phyloP scores from a whole-genome alignment of 2,329 filamentous ascomycete genomes.

The Ploettnerulaceae sp. region DNA sequence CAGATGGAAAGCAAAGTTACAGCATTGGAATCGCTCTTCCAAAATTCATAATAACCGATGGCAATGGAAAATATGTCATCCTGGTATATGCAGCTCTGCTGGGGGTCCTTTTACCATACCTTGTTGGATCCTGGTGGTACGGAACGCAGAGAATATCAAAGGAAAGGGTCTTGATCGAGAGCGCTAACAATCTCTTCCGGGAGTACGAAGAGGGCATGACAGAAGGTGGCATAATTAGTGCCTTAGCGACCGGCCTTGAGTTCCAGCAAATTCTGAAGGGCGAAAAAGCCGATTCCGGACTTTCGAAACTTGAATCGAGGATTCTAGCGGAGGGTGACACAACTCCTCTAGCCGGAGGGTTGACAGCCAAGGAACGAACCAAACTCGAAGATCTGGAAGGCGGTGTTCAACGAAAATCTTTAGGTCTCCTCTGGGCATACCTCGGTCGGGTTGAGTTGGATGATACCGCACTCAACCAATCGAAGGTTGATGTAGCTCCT shows the following conservation, averaged over 20 bases:
- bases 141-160: constrained; percentile 89
- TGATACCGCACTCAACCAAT: constrained; percentile 69
- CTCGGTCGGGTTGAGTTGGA: constrained; percentile 82
- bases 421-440: constrained; percentile 93
- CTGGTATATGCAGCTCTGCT: constrained; percentile 84
- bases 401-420: constrained; percentile 73
- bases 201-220: constrained; percentile 85
- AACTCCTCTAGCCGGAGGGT: constrained; percentile 48
- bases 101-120: constrained; percentile 84
- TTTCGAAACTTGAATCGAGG: constrained; percentile 78
- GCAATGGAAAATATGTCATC: constrained; percentile 92
- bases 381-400: constrained; percentile 77
- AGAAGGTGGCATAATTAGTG: constrained; percentile 72
- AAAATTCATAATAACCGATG: constrained; percentile 86
- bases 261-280: constrained; percentile 73
- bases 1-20: constrained; percentile 96
- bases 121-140: constrained; percentile 98
- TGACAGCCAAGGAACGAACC: constrained; percentile 69
- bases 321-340: constrained; percentile 59
- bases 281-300: constrained; percentile 71
- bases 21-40: constrained; percentile 96
- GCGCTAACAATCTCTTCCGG: constrained; percentile 88
- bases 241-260: constrained; percentile 81
- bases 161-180: constrained; percentile 88
- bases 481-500: constrained; percentile 86